phyloP scores from a whole-genome alignment of 1,284 basidiomycete genomes.

The Trichosporon inkin region DNA sequence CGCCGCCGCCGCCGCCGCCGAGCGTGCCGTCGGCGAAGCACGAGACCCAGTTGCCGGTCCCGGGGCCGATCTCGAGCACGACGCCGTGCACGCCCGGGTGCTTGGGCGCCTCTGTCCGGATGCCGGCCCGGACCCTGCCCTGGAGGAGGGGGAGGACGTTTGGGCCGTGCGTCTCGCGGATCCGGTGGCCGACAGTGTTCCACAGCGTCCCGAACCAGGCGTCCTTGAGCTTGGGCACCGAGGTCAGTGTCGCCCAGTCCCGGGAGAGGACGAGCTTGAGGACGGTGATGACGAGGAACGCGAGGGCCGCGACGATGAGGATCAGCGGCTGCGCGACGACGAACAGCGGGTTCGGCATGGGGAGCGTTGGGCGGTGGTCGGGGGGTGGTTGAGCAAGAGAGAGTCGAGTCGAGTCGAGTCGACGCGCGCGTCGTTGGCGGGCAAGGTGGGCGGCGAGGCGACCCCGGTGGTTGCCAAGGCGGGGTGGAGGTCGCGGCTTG shows the following conservation, averaged over 20 bases:
- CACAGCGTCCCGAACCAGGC: conserved; percentile 22
- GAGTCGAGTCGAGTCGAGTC: too few species aligned
- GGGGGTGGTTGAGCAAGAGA: not conserved
- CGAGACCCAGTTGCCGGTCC: conserved; percentile 20
- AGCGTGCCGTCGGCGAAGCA: conserved; percentile 20
- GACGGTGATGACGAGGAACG: conserved; percentile 16
- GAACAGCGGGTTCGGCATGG: conserved; percentile 7
- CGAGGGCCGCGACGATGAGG: conserved; percentile 11
- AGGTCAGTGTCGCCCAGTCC: conserved; percentile 14
- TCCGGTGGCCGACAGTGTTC: conserved; percentile 11
- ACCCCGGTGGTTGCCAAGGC: too few species aligned
- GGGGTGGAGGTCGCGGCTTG: too few species aligned
- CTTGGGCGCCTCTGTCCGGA: not conserved
- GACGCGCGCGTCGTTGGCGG: not conserved
- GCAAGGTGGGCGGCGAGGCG: too few species aligned
- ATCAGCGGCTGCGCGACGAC: conserved; percentile 13
- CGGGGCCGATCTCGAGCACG: conserved; percentile 22
- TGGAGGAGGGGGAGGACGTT: conserved; percentile 20
- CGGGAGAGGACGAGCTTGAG: not conserved
- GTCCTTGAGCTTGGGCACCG: conserved; percentile 10
- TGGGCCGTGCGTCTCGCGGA: conserved; percentile 13
- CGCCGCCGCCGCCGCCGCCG: too few species aligned
- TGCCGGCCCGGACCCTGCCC: conserved; percentile 18
- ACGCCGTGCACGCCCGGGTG: conserved; percentile 15
- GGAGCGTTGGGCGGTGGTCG: not conserved